A percentile compares a stretch with the other conserved stretches of the same genome.
Evolutionary conservation across 2,329 filamentous ascomycete genomes (phyloP).

Genomic region (Ophiostoma sp.): DNA sequence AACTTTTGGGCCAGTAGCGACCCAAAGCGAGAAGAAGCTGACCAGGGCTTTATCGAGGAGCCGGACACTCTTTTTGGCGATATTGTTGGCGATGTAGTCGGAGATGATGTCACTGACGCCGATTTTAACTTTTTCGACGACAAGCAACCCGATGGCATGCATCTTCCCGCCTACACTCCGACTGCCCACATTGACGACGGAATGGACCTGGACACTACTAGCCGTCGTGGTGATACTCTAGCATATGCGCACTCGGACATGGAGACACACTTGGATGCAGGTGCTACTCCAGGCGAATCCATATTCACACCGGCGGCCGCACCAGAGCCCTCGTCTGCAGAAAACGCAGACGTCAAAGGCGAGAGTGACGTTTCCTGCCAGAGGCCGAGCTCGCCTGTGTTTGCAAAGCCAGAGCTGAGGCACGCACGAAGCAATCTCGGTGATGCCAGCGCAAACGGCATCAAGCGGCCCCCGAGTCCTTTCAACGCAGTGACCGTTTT

Average conservation of each 20-base stretch:
- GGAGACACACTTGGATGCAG: neutral
- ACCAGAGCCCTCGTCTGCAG: neutral
- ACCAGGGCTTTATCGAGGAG: constrained; percentile 42
- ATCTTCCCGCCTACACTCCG: neutral
- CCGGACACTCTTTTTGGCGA: constrained; percentile 60
- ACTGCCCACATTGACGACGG: constrained; percentile 2
- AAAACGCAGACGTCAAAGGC: neutral
- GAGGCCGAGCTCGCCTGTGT: constrained; percentile 36
- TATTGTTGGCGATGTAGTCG: constrained; percentile 64
- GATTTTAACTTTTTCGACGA: constrained; percentile 85
- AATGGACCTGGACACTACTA: constrained; percentile 19
- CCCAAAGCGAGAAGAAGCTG: constrained; percentile 42
- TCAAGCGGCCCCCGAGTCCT: constrained; percentile 51
- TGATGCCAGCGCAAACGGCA: constrained; percentile 31
- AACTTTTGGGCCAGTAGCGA: constrained; percentile 42
- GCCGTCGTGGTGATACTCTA: neutral
- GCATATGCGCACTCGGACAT: constrained; percentile 1
- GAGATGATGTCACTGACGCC: constrained; percentile 72
- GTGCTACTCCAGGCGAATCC: neutral
- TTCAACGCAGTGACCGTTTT: constrained; percentile 55
- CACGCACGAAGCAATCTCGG: constrained; percentile 51
- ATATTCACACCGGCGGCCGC: constrained; percentile 2
- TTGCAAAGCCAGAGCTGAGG: constrained; percentile 55
- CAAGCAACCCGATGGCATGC: constrained; percentile 35
- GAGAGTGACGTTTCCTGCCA: neutral